Base-by-base conservation (phyloP, 2,329 filamentous ascomycete species). In the Cercospora janseana region DNA sequence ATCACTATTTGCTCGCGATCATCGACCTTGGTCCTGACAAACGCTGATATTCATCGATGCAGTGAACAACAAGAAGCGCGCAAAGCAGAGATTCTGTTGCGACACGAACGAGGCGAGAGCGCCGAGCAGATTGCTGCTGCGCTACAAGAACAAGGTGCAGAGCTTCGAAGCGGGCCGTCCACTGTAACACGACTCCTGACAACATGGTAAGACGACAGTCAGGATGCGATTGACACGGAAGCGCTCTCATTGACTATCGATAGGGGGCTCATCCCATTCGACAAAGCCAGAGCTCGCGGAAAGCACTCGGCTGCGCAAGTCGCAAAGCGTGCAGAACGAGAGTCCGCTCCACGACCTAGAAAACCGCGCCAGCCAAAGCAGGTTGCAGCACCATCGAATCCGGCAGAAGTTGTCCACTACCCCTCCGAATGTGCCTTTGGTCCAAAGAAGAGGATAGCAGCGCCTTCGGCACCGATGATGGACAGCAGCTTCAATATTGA, bases 161-260 rank as follows among this genome's bases (percentile, higher is more conserved):
- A 51, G 9, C 34, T 63, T 29, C 58, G 56, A 37, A 55, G 49
- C 15, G 60, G 59, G 8, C 43, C 52, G 3, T 56, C 51, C 16
- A 60, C 61, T 3, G 51, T 63, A 8, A 60, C 44, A 41, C 45
- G 61, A 15, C 49, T 63, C 4, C 57, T 60, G 41, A 62, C 61
- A 12, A 54, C 43, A 27, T 63, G 60, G 60, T 35, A 6, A 24
- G 27, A 13, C 15, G 12, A 26, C 24, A 13, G 8, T 13, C 41
- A 21, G 10, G 16, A 16, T 37, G 12, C 20, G 16, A 6, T 15
- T 38, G 12, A 7, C 21, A 8, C n/a, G 5, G 5, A n/a, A 13
- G 15, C 21, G 6, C 6, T 27, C 15, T 20, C n/a, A 35, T 37
- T 51, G 8, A 51, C n/a, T 12, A 5, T 18, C 15, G 12, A 8